phyloP scores from a whole-genome alignment of 2,329 filamentous ascomycete genomes.

The Fusarium cicatricum region DNA sequence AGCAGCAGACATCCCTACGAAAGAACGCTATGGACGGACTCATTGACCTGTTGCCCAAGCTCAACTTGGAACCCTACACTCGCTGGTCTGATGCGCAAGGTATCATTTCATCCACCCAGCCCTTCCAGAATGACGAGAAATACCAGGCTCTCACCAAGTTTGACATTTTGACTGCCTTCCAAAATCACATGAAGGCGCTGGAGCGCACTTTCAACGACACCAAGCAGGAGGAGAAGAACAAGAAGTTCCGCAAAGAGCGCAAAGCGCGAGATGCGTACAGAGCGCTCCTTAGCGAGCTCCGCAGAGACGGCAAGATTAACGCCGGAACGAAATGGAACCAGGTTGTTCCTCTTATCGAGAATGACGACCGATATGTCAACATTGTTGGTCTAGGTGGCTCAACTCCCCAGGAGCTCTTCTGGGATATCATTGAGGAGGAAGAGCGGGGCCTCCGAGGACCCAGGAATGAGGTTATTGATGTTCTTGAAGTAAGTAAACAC shows the following conservation, averaged over 20 bases:
- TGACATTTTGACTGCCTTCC: slow-evolving; percentile 91
- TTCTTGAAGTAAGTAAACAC: slow-evolving; percentile 75
- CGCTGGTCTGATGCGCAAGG: slow-evolving; percentile 91
- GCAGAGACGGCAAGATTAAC: slow-evolving; percentile 80
- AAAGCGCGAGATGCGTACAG: slow-evolving; percentile 85
- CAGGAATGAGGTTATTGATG: slow-evolving; percentile 85
- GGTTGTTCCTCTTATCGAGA: slow-evolving; percentile 75
- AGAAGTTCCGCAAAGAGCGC: slow-evolving; percentile 82
- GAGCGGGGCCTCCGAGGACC: slow-evolving; percentile 84
- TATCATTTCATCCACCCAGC: slow-evolving; percentile 78
- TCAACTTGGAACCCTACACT: slow-evolving; percentile 91
- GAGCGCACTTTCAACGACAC: slow-evolving; percentile 92
- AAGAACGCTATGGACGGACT: slow-evolving; percentile 88
- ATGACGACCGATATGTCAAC: slow-evolving; percentile 82
- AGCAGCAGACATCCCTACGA: slow-evolving; percentile 75
- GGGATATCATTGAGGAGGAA: slow-evolving; percentile 94
- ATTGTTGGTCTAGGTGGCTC: slow-evolving; percentile 88
- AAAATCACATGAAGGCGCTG: slow-evolving; percentile 91
- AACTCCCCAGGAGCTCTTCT: slow-evolving; percentile 89
- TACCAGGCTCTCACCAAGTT: slow-evolving; percentile 86
- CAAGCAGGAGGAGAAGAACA: slow-evolving; percentile 85
- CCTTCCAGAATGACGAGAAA: slow-evolving; percentile 82
- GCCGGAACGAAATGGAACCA: slow-evolving; percentile 91
- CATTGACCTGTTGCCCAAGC: slow-evolving; percentile 76
- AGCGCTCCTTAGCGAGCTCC: slow-evolving; percentile 77